Evolutionary conservation across 805 yeast genomes (phyloP).

Genomic region (Lipomyces spencermartinsiae): DNA sequence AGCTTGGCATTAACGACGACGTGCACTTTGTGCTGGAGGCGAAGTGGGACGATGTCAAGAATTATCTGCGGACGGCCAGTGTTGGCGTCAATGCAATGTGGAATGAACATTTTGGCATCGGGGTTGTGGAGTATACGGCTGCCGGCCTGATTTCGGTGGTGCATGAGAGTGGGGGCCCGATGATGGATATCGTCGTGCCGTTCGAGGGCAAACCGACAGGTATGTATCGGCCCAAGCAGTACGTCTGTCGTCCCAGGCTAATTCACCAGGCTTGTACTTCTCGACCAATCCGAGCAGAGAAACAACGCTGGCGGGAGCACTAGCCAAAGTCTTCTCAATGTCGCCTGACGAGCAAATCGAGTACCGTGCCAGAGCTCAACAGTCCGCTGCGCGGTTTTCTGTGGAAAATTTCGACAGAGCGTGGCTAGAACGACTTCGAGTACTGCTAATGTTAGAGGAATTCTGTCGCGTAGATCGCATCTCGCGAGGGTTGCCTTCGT

Average conservation of each 20-base stretch:
- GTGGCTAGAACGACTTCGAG: conserved; percentile 53
- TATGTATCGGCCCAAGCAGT: not conserved
- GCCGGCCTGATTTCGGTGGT: conserved; percentile 86
- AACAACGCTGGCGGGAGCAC: conserved; percentile 53
- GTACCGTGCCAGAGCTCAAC: conserved; percentile 54
- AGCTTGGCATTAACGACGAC: conserved; percentile 53
- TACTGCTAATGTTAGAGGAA: conserved; percentile 34
- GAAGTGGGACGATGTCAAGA: conserved; percentile 65
- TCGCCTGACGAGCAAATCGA: conserved; percentile 48
- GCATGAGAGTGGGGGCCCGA: conserved; percentile 96
- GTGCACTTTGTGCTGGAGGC: conserved; percentile 73
- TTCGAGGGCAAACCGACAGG: conserved; percentile 60
- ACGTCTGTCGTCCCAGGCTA: not conserved
- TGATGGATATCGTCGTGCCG: conserved; percentile 75
- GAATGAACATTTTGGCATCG: conserved; percentile 99
- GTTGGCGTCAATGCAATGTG: conserved; percentile 96
- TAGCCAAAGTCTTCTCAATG: conserved; percentile 53
- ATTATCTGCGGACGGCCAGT: conserved; percentile 60
- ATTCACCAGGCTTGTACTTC: conserved; percentile 68
- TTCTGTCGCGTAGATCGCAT: conserved; percentile 25
- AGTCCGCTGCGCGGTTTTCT: conserved; percentile 60
- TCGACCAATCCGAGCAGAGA: conserved; percentile 66
- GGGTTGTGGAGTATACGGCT: conserved; percentile 90
- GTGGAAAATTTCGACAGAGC: conserved; percentile 60
- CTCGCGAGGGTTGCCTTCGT: conserved; percentile 28